Evolutionary conservation across 1,139 yeast genomes (phyloP), one percentile per base, ranked within the genome.

Genomic region (Protomyces pachydermus): DNA sequence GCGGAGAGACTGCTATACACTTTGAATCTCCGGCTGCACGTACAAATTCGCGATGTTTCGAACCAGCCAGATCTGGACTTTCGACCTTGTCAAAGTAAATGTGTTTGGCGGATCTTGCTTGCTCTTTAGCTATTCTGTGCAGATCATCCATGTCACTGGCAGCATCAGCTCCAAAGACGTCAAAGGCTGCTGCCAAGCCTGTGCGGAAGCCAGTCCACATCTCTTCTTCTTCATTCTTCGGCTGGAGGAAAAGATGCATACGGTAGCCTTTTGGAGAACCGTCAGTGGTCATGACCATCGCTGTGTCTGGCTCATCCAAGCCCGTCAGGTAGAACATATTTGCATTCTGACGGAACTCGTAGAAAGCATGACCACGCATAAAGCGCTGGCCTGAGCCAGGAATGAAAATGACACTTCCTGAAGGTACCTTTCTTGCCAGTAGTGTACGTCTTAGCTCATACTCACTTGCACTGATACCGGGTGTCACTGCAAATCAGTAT

Each of bases 181-280:
- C 91, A 62, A 77, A 77, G 0, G 88, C 97, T 12, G 96, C 97
- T 58, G 85, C 83, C 6, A 86, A 80, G 1, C 99, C 99, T 48
- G 95, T 86, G 70, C 96, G 81, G 52, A 83, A 85, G 9, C 99
- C 99, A 71, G 91, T 97, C 99, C 99, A 93, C 68, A 87, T 83
- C 74, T 93, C 98, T 37, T 82, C 83, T 57, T 78, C 78, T 5
- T 84, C 81, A 72, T 91, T 87, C 71, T 86, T 86, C n/a, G 89
- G 90, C 1, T 93, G 97, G 5, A 91, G 96, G 64, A 91, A 77
- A 86, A 95, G 82, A 71, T 88, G 95, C 65, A 88, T 81, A 1
- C 74, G 45, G 53, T 54, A 56, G 8, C 65, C 65, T 54, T 25
- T 52, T 16, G 57, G 51, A 32, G 60, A 66, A 38, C 46, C 20